phyloP scores from a whole-genome alignment of 2,329 filamentous ascomycete genomes.

The Pseudocercospora pini-densiflorae region DNA sequence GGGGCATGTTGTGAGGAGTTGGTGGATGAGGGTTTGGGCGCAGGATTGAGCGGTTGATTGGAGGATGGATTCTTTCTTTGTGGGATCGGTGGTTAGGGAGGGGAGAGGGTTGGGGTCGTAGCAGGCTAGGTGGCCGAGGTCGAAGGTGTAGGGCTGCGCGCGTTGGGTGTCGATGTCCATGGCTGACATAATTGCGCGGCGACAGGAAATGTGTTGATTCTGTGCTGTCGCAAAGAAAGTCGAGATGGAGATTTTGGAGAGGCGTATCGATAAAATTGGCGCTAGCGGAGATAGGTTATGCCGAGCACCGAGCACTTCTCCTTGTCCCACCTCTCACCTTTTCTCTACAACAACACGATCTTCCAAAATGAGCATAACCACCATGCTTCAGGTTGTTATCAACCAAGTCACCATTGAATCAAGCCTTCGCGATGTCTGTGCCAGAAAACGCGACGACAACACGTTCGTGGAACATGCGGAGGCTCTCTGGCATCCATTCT shows the following conservation, averaged over 20 bases:
- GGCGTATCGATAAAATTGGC: not conserved
- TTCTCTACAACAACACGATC: no score
- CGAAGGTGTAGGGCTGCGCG: slow-evolving; percentile 89
- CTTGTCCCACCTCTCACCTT: no score
- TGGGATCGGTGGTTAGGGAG: slow-evolving; percentile 50
- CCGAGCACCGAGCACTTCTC: not conserved
- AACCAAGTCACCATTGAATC: no score
- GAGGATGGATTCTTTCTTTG: slow-evolving; percentile 67
- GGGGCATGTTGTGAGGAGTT: slow-evolving; percentile 86
- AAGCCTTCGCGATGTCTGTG: no score
- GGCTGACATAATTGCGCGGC: no score
- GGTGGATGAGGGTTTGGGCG: slow-evolving; percentile 90
- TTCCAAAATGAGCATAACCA: no score
- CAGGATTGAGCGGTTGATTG: slow-evolving; percentile 80
- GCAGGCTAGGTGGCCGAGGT: slow-evolving; percentile 83
- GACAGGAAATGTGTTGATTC: no score
- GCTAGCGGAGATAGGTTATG: not conserved
- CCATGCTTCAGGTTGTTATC: no score
- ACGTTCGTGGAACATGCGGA: no score
- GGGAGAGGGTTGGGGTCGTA: slow-evolving; percentile 84
- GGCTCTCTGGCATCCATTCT: no score
- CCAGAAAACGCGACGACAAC: no score
- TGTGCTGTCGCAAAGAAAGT: not conserved
- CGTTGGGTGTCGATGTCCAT: slow-evolving; percentile 52
- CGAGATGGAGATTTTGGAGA: not conserved